Evolutionary conservation across 2,329 filamentous ascomycete species (phyloP).

Genomic region (Ceratocystis alfenasii): DNA sequence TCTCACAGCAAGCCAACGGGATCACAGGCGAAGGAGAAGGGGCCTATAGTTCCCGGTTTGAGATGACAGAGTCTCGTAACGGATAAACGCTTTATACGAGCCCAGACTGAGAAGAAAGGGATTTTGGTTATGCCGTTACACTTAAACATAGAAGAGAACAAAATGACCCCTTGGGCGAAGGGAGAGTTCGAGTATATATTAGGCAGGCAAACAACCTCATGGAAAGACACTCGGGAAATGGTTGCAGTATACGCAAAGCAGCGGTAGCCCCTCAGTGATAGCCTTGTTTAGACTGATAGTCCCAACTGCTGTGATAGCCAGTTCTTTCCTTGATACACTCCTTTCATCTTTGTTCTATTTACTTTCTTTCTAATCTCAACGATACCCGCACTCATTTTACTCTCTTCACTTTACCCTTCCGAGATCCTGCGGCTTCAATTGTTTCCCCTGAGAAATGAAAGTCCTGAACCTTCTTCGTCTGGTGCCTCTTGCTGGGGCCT

Average conservation of each 20-base stretch:
- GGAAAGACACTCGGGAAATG: not conserved
- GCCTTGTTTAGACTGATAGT: not conserved
- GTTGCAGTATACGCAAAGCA: not conserved
- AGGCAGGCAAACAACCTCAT: not conserved
- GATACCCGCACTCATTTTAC: not conserved
- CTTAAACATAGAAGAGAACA: not conserved
- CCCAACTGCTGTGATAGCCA: not conserved
- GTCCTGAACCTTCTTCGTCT: conserved; percentile 3
- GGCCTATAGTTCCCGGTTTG: not conserved
- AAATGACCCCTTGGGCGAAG: too few species aligned
- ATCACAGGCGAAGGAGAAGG: not conserved
- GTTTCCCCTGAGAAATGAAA: conserved; percentile 10
- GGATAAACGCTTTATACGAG: not conserved
- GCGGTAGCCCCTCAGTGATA: not conserved
- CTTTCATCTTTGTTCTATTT: not conserved
- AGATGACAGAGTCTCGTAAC: not conserved
- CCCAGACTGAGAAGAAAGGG: not conserved
- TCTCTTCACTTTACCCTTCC: not conserved
- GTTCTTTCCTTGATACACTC: not conserved
- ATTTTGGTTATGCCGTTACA: not conserved
- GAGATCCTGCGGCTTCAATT: not conserved
- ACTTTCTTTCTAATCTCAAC: not conserved
- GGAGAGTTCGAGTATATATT: not conserved
- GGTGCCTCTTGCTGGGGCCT: conserved; percentile 14
- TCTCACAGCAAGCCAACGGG: not conserved